Base-by-base conservation (phyloP, 805 yeast genomes). In the Millerozyma miso region DNA sequence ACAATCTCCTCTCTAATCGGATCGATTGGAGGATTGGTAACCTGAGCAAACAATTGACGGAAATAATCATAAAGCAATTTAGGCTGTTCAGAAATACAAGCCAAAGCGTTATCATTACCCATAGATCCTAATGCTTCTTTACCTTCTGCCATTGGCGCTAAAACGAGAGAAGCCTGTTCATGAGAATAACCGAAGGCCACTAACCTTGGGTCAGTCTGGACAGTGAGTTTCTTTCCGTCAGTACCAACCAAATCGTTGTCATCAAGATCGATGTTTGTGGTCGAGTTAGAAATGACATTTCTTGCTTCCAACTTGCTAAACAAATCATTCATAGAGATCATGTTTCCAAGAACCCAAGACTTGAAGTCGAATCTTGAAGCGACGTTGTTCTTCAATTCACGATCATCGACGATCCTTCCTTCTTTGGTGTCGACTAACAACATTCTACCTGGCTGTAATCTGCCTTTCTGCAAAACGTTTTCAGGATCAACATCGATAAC, bases 31-130 rank as follows among this genome's bases (percentile, higher is more conserved):
- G 99, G 99, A 69, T 91, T 91, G 26, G 99, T 91, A 43, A 91
- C 99, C 69, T 91, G 99, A 16, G 99, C 99, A 70, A 91, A 91
- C 59, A 91, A 76, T 65, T 91, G 96, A 58, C 96, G 82, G 76
- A 91, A 93, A 70, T 91, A 91, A 59, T 93, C 99, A 64, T 86
- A 91, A 49, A 88, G 72, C 49, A 93, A 69, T 53, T 83, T 84
- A 35, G 99, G 98, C 67, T 89, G 95, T 60, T 87, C 91, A 32
- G 96, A 84, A 53, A 91, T 71, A 68, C 99, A 93, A 0, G 98
- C 98, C 51, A 91, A 74, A 10, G 98, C 95, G 40, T 93, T 81
- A 61, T 91, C 99, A 60, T 91, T 91, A 74, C 99, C 99, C 99
- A 91, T 91, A 15, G 97, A 90, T 14, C 99, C 98, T 41, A 91